Evolutionary conservation across 1,284 basidiomycete species (phyloP).

Genomic region (Cryptococcus sp.): DNA sequence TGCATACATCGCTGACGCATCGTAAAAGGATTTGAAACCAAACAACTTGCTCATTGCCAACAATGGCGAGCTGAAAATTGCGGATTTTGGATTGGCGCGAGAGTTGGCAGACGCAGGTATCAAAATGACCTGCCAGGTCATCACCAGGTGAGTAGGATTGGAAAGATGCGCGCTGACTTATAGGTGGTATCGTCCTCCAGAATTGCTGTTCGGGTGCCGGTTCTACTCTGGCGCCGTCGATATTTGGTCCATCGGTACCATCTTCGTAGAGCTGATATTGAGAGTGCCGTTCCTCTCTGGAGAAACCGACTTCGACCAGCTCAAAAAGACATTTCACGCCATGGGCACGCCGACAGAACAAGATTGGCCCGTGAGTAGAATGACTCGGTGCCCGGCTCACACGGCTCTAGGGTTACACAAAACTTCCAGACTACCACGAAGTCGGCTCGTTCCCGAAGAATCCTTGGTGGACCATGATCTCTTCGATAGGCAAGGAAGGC

Average conservation of each 20-base stretch:
- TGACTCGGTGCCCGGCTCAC: background rate
- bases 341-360: conserved; percentile 93
- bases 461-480: conserved; percentile 69
- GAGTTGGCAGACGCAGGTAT: conserved; percentile 79
- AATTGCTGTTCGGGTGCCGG: conserved; percentile 91
- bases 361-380: conserved; percentile 82
- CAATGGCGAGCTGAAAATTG: conserved; percentile 90
- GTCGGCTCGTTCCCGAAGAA: conserved; percentile 78
- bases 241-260: conserved; percentile 98
- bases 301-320: conserved; percentile 92
- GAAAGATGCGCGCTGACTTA: background rate
- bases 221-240: conserved; percentile 98
- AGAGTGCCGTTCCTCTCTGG: conserved; percentile 90
- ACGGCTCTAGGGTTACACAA: conserved; percentile 71
- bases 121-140: conserved; percentile 98
- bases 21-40: conserved; percentile 86
- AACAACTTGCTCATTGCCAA: conserved; percentile 96
- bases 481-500: conserved; percentile 83
- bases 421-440: conserved; percentile 83
- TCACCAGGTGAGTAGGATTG: conserved; percentile 69
- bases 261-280: conserved; percentile 87
- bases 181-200: conserved; percentile 97
- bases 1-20: background rate
- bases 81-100: conserved; percentile 97
- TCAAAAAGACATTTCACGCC: conserved; percentile 91